Conservation (phyloP, 75 land plant genomes). For the Selaginella moellendorffii region DNA sequence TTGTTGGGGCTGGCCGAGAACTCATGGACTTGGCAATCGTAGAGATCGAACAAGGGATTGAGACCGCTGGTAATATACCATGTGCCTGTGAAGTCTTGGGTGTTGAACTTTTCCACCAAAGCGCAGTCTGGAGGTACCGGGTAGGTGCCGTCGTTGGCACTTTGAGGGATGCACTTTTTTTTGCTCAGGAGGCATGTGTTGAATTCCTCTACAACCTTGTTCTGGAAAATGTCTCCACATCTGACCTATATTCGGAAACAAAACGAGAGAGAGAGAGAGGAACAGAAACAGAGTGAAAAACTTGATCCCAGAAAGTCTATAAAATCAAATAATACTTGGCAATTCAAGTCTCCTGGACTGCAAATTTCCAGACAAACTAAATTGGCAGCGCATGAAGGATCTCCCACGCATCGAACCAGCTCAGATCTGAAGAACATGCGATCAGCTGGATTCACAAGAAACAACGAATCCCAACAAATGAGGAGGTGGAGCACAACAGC, state of each 20-base stretch:
- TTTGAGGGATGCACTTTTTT: neutral
- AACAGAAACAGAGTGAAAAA: no score
- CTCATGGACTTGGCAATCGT: slow-evolving; percentile 4
- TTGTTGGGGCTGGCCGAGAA: neutral
- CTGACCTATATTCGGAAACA: neutral
- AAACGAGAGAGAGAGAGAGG: no score
- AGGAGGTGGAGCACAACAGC: no score
- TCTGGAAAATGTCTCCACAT: slow-evolving; percentile 6
- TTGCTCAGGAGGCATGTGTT: neutral
- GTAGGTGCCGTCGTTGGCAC: neutral
- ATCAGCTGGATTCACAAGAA: no score
- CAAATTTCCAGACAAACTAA: no score
- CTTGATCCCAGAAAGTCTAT: no score
- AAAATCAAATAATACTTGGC: no score
- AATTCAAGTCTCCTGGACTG: no score
- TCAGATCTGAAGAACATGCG: no score
- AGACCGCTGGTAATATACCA: slow-evolving; percentile 5
- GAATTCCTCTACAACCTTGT: neutral
- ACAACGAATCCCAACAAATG: no score
- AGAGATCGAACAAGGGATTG: slow-evolving; percentile 3
- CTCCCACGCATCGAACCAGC: no score
- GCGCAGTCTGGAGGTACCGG: slow-evolving; percentile 1
- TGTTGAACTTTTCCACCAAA: neutral
- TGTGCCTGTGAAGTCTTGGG: neutral
- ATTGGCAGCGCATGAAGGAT: no score